Evolutionary conservation across 257 asterid species (phyloP).

Genomic region (Solanum clarkiae): DNA sequence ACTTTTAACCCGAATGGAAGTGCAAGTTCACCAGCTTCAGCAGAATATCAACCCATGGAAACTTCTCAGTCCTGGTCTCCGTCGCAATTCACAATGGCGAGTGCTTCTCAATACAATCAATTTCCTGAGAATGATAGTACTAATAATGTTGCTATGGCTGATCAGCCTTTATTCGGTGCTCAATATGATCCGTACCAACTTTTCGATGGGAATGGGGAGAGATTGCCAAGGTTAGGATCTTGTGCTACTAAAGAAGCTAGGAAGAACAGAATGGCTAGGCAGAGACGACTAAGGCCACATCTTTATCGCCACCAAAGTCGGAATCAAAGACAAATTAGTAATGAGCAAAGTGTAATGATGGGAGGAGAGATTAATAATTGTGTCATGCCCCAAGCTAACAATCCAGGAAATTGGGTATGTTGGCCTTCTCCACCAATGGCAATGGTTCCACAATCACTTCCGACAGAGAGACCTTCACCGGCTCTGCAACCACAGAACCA

Average conservation of each 20-base stretch:
- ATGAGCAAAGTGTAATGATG: neutral
- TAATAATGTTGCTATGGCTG: neutral
- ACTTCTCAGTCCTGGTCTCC: conserved; percentile 38
- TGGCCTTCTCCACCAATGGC: conserved; percentile 26
- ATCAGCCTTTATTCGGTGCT: conserved; percentile 16
- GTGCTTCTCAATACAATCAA: conserved; percentile 21
- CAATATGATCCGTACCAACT: conserved; percentile 30
- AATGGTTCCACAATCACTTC: neutral
- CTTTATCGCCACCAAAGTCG: conserved; percentile 20
- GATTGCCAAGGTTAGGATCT: conserved; percentile 38
- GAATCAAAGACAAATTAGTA: neutral
- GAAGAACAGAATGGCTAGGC: conserved; percentile 93
- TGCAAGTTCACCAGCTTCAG: conserved; percentile 12
- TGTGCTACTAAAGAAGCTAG: conserved; percentile 54
- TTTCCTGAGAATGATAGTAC: conserved; percentile 16
- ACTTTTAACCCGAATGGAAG: conserved; percentile 16
- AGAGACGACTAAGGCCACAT: conserved; percentile 33
- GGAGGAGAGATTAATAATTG: conserved; percentile 2
- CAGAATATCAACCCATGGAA: conserved; percentile 34
- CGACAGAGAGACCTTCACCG: conserved; percentile 1
- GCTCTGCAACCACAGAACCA: conserved; percentile 17
- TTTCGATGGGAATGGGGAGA: conserved; percentile 41
- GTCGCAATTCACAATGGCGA: conserved; percentile 17
- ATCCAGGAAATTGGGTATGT: conserved; percentile 32
- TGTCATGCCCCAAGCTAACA: neutral